Conservation (phyloP, 2,329 filamentous ascomycete genomes). For the Chalara sp. region DNA sequence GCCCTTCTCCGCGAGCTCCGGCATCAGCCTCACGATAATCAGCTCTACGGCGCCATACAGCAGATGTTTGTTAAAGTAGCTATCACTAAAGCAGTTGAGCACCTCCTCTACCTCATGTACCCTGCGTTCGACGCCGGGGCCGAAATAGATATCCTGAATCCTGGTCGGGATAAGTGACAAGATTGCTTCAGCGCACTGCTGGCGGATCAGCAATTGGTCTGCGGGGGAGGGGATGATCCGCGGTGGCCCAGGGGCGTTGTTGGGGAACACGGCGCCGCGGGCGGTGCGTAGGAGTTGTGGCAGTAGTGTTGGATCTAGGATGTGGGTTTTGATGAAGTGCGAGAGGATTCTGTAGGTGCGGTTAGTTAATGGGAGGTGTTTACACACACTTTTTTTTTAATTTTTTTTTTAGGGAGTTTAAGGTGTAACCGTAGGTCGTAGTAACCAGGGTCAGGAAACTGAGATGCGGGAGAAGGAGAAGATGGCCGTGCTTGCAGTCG, state of each 20-base stretch:
- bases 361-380: conserved; percentile 13
- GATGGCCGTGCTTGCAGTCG: background rate
- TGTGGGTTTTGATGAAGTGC: conserved; percentile 45
- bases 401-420: too few relatives aligned
- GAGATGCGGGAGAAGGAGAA: conserved; percentile 14
- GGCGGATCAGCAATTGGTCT: conserved; percentile 54
- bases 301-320: conserved; percentile 58
- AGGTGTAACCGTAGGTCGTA: too few relatives aligned
- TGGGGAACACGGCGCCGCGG: conserved; percentile 78
- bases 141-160: conserved; percentile 29
- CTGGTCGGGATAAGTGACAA: conserved; percentile 36
- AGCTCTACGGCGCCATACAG: conserved; percentile 78
- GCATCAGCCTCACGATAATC: conserved; percentile 73
- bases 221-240: conserved; percentile 54
- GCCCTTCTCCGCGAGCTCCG: conserved; percentile 70
- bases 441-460: background rate
- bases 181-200: conserved; percentile 57
- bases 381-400: too few relatives aligned
- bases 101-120: conserved; percentile 41
- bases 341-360: conserved; percentile 37
- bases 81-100: conserved; percentile 70
- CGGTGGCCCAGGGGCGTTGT: conserved; percentile 66
- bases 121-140: conserved; percentile 32
- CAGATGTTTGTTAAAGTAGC: conserved; percentile 89
- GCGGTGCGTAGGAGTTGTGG: conserved; percentile 62